Evolutionary conservation across 257 asterid genomes (phyloP), one percentile per base, ranked within the genome.

Genomic region (Plantago elongata): DNA sequence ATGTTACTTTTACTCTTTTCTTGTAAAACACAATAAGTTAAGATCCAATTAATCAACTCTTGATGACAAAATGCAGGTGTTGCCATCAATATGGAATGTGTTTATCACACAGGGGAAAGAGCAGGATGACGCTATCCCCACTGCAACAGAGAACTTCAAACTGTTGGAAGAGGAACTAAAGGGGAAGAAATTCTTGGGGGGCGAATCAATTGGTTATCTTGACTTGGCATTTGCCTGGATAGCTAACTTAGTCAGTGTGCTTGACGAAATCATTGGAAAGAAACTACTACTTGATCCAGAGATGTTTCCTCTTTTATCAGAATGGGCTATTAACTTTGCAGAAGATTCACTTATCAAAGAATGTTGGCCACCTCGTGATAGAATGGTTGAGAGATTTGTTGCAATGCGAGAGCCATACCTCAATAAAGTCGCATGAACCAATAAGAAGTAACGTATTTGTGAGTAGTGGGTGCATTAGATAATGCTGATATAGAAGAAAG

Each of bases 361-460:
- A 54, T 62, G 29, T 37, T 76, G 74, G 72, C 88, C 82, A 3
- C 81, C 88, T 4, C 65, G 75, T 29, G 88, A 76, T 57, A 78
- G 48, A 69, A 50, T 76, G 76, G 5, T 78, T 42, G 63, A 45
- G 45, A 76, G 74, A 55, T 78, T 30, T 64, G 74, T 65, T 18
- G 29, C 43, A 55, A 51, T 73, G 55, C 77, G 61, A 9, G 70
- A 69, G 57, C 49, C 60, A 4, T 65, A 65, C 57, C 68, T 77
- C 14, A 37, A 62, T 52, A 61, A 65, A 43, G 70, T 45, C 38
- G 61, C 43, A 17, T 45, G 69, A 38, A 59, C 40, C 5, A 34
- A 34, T 34, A 7, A 34, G 0, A 34, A 34, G 3, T 22, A 2
- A 22, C 2, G 27, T 22, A 22, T 22, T 22, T 22, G 27, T 22